phyloP scores from a whole-genome alignment of 2,329 filamentous ascomycete genomes.

The Fusarium euwallaceae region DNA sequence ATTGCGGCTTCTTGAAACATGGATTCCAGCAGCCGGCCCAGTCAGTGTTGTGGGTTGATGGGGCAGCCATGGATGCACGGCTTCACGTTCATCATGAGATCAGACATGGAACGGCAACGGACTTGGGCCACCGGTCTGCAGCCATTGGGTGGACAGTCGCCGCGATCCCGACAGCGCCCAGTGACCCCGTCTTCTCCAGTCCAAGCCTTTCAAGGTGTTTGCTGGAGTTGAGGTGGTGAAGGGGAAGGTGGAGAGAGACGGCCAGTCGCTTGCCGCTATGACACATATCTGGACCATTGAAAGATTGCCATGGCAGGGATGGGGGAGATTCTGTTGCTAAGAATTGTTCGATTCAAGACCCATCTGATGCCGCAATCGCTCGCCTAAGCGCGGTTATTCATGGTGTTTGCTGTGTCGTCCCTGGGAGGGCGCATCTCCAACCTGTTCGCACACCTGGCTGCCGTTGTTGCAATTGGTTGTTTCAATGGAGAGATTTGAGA shows the following conservation, averaged over 20 bases:
- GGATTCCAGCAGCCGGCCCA: not conserved
- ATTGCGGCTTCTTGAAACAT: constrained; percentile 14
- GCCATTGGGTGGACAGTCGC: not conserved
- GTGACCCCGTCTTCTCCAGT: constrained; percentile 11
- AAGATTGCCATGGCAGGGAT: constrained; percentile 36
- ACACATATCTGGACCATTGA: constrained; percentile 24
- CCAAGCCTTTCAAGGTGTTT: not conserved
- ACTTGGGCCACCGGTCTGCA: not conserved
- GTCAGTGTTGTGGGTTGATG: constrained; percentile 6
- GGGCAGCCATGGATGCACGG: not conserved
- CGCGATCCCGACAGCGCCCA: constrained; percentile 4
- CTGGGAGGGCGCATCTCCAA: not conserved
- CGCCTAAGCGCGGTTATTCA: constrained; percentile 35
- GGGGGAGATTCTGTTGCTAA: constrained; percentile 36
- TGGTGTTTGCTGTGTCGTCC: constrained; percentile 16
- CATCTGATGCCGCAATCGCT: constrained; percentile 26
- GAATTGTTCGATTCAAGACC: constrained; percentile 36
- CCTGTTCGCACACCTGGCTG: not conserved
- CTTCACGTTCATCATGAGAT: constrained; percentile 1
- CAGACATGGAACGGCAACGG: constrained; percentile 1
- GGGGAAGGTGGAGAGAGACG: constrained; percentile 11
- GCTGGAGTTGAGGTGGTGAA: constrained; percentile 13
- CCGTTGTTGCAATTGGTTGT: not conserved
- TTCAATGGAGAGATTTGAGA: not conserved
- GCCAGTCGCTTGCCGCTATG: constrained; percentile 27